Base-by-base conservation (phyloP, 1,284 basidiomycete species). In the Athelia psychrophila region DNA sequence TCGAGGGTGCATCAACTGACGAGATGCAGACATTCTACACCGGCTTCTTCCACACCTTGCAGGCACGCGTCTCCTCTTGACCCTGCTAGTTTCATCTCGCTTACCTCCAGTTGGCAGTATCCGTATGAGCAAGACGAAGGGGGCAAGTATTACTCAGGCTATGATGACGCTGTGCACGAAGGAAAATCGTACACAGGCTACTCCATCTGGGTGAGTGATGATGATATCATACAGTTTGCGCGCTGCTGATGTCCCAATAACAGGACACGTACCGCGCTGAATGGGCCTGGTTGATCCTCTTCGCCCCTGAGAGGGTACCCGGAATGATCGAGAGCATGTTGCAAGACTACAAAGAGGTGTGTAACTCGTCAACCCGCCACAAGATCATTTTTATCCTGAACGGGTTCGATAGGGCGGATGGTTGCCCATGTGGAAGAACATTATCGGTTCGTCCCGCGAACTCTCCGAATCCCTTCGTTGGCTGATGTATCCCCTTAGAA, bases 371-470 rank as follows among this genome's bases (percentile, higher is more conserved):
- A 3, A 19, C 38, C 35, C n/a, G 9, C n/a, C 13, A 30, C 19
- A 16, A 18, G 44, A 32, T 13, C 6, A 13, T 27, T n/a, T 23
- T 6, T 48, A 22, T 22, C 16, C 45, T 49, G 9, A 32, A 4
- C 22, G 9, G n/a, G 47, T 19, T 10, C 18, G 30, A 18, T 57
- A 91, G 80, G 83, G 88, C 23, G 91, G 91, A 3, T 91, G 89
- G 86, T 69, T 93, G 44, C 91, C 91, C 0, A 93, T 93, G 90
- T 93, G 91, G 91, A 92, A 92, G 70, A 93, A 93, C 58, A 80
- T 93, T 16, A 82, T 89, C 54, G 90, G 83, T 85, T 47, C 54
- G 72, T 12, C 20, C 6, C 19, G 25, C 16, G 19, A 45, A 35
- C 32, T 35, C 13, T 50, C 32, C 2, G 4, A 47, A 16, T 38